Conservation (phyloP, 2,329 filamentous ascomycete species). For the Calonectria multiphialidica region DNA sequence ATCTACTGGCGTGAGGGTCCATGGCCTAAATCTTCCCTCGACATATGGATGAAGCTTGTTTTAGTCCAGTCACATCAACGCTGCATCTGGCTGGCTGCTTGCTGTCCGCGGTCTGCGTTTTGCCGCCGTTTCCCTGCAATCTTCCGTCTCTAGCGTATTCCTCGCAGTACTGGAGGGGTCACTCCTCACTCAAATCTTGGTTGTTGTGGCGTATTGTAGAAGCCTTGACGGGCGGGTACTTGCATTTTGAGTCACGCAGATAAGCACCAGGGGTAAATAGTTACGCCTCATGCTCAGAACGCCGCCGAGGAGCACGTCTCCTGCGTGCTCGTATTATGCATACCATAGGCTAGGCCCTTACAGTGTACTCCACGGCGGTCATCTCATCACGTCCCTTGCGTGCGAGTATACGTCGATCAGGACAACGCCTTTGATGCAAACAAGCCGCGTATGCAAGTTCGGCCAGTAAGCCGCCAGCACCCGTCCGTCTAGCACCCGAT, state of each 20-base stretch:
- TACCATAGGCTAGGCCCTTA: constrained; percentile 27
- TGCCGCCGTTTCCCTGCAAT: constrained; percentile 40
- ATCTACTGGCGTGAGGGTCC: not conserved
- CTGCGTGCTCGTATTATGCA: constrained; percentile 27
- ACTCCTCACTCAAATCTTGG: constrained; percentile 51
- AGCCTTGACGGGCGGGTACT: constrained; percentile 60
- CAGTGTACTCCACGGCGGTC: constrained; percentile 18
- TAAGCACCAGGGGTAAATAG: constrained; percentile 30
- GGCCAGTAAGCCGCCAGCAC: not conserved
- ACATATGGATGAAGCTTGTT: not conserved
- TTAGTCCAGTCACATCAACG: not conserved
- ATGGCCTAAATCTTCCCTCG: not conserved
- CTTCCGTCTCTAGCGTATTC: constrained; percentile 41
- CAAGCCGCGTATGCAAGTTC: not conserved
- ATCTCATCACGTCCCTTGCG: constrained; percentile 7
- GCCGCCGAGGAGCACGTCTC: constrained; percentile 29
- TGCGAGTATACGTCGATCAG: constrained; percentile 23
- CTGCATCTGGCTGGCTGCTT: not conserved
- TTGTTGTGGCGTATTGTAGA: constrained; percentile 62
- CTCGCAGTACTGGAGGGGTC: constrained; percentile 41
- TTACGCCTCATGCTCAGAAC: constrained; percentile 36
- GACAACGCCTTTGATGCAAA: constrained; percentile 22
- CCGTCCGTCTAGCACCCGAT: not conserved
- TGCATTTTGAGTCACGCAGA: constrained; percentile 59
- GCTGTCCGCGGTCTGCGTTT: constrained; percentile 29